Conservation (phyloP, 768 basidiomycete species). For the Tephrocybe sp. region DNA sequence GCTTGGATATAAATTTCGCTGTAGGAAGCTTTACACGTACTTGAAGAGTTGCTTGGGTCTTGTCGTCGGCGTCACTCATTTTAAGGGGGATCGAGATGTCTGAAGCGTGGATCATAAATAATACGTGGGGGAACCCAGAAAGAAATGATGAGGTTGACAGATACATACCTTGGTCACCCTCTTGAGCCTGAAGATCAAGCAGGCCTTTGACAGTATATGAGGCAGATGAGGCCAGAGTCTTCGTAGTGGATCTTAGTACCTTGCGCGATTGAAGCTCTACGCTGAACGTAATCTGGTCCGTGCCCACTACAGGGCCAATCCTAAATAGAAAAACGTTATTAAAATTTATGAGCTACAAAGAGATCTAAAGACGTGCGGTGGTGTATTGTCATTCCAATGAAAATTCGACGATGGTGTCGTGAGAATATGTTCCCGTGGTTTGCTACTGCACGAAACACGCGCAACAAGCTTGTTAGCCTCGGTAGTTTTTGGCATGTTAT, state of each 20-base stretch:
- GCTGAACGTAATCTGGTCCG: conserved; percentile 13
- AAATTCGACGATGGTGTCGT: conserved; percentile 5
- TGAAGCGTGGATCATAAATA: no score
- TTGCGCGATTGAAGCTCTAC: conserved; percentile 6
- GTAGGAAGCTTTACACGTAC: conserved; percentile 9
- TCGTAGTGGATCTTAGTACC: conserved; percentile 1
- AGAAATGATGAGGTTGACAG: background rate
- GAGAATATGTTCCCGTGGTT: background rate
- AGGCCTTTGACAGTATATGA: conserved; percentile 12
- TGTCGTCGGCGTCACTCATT: background rate
- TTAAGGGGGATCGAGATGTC: conserved; percentile 7
- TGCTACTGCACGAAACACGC: conserved; percentile 5
- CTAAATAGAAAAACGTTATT: background rate
- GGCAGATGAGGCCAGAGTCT: conserved; percentile 12
- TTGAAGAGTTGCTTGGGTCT: background rate
- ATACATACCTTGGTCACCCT: conserved; percentile 6
- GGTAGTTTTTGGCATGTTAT: conserved; percentile 5
- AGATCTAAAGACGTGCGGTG: conserved; percentile 8
- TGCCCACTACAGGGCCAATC: conserved; percentile 13
- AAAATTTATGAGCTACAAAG: background rate
- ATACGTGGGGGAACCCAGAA: no score
- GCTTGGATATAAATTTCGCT: conserved; percentile 5
- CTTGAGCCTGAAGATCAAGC: conserved; percentile 13
- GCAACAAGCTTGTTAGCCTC: conserved; percentile 2
- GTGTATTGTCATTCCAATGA: conserved; percentile 13